These are phyloP conservation scores for Teunomyces funiuensis DNA, from an alignment of 805 yeast species.

Conservation along the genomic window DNA sequence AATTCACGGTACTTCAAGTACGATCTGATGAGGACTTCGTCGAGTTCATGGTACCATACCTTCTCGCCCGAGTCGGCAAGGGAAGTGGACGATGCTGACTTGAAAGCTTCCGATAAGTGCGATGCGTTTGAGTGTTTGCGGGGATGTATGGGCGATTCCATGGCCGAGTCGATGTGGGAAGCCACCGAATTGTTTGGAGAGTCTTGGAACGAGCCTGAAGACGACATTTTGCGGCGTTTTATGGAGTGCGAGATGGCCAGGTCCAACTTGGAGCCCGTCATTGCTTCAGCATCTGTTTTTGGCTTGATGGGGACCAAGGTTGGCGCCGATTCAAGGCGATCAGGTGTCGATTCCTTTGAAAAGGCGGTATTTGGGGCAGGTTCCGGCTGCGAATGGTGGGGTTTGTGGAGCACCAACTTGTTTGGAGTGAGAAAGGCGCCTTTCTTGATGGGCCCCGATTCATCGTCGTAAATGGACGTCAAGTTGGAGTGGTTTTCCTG, in stretches of 20 bases:
- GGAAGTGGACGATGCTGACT: slow-evolving; percentile 3
- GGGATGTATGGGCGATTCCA: slow-evolving; percentile 25
- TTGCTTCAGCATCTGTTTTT: slow-evolving; percentile 2
- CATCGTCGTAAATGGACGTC: slow-evolving; percentile 28
- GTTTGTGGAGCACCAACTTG: slow-evolving; percentile 17
- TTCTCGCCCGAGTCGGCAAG: slow-evolving; percentile 12
- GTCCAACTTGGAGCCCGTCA: slow-evolving; percentile 6
- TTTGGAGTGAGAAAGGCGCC: slow-evolving; percentile 34
- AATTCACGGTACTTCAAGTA: slow-evolving; percentile 35
- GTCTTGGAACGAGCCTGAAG: slow-evolving; percentile 13
- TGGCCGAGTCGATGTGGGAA: slow-evolving; percentile 30
- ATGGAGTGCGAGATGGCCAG: slow-evolving; percentile 7
- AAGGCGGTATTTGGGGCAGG: background rate
- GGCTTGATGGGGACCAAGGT: slow-evolving; percentile 11
- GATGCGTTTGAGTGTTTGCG: slow-evolving; percentile 7
- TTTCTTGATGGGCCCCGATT: slow-evolving; percentile 10
- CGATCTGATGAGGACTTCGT: slow-evolving; percentile 34
- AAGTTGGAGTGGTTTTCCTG: slow-evolving; percentile 15
- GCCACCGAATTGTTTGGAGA: slow-evolving; percentile 40
- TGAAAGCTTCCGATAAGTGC: background rate
- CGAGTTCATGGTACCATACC: slow-evolving; percentile 39
- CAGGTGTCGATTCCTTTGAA: background rate
- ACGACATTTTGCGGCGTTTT: slow-evolving; percentile 10
- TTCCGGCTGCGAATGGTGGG: background rate
- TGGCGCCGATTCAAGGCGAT: slow-evolving; percentile 11